A percentile compares a stretch with the other conserved stretches of the same genome.
phyloP scores from a whole-genome alignment of 192 early-diverging fungal species.

The Gonapodya sp. region DNA sequence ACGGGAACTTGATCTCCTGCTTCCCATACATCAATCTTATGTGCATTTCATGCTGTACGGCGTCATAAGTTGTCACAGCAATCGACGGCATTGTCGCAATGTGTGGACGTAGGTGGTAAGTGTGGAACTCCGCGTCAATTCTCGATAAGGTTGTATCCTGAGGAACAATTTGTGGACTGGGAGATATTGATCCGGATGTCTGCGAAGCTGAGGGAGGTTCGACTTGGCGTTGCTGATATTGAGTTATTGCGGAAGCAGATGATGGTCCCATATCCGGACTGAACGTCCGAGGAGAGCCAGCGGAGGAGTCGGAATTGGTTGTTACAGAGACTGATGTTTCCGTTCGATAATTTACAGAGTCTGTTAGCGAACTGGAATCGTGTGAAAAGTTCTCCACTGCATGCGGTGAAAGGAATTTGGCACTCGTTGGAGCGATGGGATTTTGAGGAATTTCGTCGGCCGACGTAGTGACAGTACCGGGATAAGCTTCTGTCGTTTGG shows the following conservation, averaged over 20 bases:
- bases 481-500: background rate
- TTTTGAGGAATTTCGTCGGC: background rate
- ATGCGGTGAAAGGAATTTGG: background rate
- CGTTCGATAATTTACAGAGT: background rate
- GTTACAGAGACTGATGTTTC: background rate
- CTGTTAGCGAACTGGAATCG: background rate
- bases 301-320: background rate
- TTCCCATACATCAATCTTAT: slow-evolving; percentile 9
- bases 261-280: background rate
- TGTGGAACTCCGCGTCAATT: background rate
- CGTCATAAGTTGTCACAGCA: background rate
- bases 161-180: background rate
- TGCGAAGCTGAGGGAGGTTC: background rate
- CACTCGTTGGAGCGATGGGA: background rate
- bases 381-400: background rate
- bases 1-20: slow-evolving; percentile 61
- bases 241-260: background rate
- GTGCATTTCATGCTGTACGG: background rate
- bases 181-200: background rate
- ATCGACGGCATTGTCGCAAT: background rate
- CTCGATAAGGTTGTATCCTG: background rate
- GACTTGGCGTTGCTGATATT: background rate
- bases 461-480: background rate
- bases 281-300: background rate
- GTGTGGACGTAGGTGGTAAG: background rate